A percentile compares a stretch with the other conserved stretches of the same genome.
phyloP scores from a whole-genome alignment of 2,329 filamentous ascomycete species.

The Saccharata proteae region DNA sequence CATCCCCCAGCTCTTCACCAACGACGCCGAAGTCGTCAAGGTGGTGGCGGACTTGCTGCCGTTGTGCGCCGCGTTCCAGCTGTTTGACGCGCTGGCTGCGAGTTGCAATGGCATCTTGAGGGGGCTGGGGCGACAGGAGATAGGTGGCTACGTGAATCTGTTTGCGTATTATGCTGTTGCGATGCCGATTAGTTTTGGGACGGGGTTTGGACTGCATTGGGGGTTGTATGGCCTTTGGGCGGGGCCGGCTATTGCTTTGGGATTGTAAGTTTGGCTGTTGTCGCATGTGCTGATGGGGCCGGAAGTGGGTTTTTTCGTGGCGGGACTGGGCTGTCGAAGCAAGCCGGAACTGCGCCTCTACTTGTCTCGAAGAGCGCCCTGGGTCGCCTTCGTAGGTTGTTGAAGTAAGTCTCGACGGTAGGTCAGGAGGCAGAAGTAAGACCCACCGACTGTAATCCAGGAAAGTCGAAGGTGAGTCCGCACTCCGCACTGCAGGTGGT shows the following conservation, averaged over 20 bases:
- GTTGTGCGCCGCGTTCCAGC: conserved; percentile 75
- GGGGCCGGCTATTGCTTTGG: conserved; percentile 49
- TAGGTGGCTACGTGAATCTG: conserved; percentile 81
- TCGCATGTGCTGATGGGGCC: conserved; percentile 6
- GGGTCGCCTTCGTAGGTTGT: too few relatives aligned
- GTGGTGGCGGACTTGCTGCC: conserved; percentile 61
- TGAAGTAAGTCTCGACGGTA: too few relatives aligned
- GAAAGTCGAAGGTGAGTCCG: too few relatives aligned
- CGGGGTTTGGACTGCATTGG: conserved; percentile 68
- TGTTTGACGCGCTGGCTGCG: conserved; percentile 71
- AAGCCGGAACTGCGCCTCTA: too few relatives aligned
- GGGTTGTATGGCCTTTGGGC: conserved; percentile 69
- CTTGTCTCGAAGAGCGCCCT: too few relatives aligned
- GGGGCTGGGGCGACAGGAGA: conserved; percentile 75
- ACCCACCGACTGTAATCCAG: too few relatives aligned
- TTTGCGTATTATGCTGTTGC: conserved; percentile 79
- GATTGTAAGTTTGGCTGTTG: too few relatives aligned
- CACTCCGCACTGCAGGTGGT: too few relatives aligned
- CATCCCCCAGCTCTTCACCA: conserved; percentile 66
- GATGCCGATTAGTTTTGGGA: conserved; percentile 68
- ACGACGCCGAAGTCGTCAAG: conserved; percentile 50
- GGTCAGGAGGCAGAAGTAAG: too few relatives aligned
- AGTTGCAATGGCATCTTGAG: conserved; percentile 76
- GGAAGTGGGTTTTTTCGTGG: background rate
- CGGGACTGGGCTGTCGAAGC: too few relatives aligned